phyloP scores from a whole-genome alignment of 139 green algal genomes.

The Diplosphaera chodatii region DNA sequence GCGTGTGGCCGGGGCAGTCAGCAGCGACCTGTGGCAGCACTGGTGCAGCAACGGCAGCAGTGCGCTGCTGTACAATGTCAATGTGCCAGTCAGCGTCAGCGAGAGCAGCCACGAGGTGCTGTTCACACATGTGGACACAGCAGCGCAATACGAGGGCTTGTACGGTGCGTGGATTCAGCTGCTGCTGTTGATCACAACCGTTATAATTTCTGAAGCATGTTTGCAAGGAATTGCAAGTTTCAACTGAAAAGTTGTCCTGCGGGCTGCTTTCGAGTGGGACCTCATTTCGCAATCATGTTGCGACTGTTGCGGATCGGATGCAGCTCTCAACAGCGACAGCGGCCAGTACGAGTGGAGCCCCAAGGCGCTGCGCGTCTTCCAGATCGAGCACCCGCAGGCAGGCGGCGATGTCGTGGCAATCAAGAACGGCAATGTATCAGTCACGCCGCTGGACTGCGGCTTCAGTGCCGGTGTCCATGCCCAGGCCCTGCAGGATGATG shows the following conservation, averaged over 20 bases:
- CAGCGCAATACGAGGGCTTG: slow-evolving; percentile 15
- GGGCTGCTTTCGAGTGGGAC: no score
- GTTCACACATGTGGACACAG: slow-evolving; percentile 16
- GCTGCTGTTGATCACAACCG: no score
- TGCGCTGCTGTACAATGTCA: slow-evolving; percentile 31
- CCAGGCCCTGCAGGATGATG: no score
- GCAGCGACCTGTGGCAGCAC: slow-evolving; percentile 11
- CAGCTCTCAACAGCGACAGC: slow-evolving; percentile 1
- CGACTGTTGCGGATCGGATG: no score
- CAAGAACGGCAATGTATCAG: slow-evolving; percentile 20
- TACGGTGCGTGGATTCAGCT: slow-evolving; percentile 23
- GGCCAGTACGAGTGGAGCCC: slow-evolving; percentile 19
- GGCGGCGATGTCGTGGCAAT: slow-evolving; percentile 25
- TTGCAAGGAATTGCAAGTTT: no score
- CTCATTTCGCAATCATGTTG: no score
- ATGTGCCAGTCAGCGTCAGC: slow-evolving; percentile 29
- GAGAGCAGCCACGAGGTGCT: slow-evolving; percentile 1
- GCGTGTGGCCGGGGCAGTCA: slow-evolving; percentile 11
- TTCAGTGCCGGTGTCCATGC: not conserved
- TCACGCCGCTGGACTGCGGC: slow-evolving; percentile 15
- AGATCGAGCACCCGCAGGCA: slow-evolving; percentile 1
- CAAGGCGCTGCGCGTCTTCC: slow-evolving; percentile 21
- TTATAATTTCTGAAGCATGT: no score
- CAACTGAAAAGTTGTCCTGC: not conserved
- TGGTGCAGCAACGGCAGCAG: slow-evolving; percentile 4